Conservation (phyloP, 2,329 filamentous ascomycete genomes). For the Daldinia eschscholtzii region DNA sequence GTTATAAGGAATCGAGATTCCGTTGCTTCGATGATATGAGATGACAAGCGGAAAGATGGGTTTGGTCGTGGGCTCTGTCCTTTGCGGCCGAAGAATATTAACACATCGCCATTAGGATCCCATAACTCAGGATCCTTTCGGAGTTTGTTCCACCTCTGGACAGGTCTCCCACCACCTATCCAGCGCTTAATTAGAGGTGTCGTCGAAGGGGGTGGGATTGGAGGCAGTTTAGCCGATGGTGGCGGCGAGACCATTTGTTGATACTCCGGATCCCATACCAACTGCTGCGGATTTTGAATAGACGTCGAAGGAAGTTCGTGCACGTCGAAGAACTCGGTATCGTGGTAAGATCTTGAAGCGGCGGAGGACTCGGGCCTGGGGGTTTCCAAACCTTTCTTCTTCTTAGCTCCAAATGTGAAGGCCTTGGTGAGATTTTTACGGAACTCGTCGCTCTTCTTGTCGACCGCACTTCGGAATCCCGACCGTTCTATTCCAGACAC, state of each 20-base stretch:
- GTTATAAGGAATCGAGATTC: conserved; percentile 67
- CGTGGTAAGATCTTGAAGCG: conserved; percentile 52
- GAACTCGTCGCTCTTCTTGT: conserved; percentile 68
- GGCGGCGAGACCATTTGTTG: conserved; percentile 54
- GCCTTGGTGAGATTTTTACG: conserved; percentile 66
- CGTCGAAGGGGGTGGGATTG: conserved; percentile 54
- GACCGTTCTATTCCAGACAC: conserved; percentile 68
- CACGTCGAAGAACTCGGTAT: conserved; percentile 42
- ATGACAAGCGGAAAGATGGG: conserved; percentile 69
- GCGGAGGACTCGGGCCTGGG: conserved; percentile 56
- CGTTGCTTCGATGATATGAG: conserved; percentile 69
- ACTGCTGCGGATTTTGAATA: conserved; percentile 38
- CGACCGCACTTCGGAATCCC: conserved; percentile 64
- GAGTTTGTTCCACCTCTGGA: conserved; percentile 68
- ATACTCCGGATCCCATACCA: conserved; percentile 45
- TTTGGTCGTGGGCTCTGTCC: conserved; percentile 60
- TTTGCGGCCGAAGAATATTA: conserved; percentile 66
- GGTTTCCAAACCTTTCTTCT: conserved; percentile 54
- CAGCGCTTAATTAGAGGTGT: conserved; percentile 64
- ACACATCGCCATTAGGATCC: conserved; percentile 71
- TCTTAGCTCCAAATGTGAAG: conserved; percentile 64
- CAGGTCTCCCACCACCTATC: conserved; percentile 63
- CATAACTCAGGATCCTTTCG: conserved; percentile 71
- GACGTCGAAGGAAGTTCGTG: conserved; percentile 47
- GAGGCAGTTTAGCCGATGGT: conserved; percentile 59